Percentiles rank a stretch among this genome's conserved stretches.
Evolutionary conservation across 2,329 filamentous ascomycete species (phyloP).

Genomic region (Pyrenochaeta sp.): DNA sequence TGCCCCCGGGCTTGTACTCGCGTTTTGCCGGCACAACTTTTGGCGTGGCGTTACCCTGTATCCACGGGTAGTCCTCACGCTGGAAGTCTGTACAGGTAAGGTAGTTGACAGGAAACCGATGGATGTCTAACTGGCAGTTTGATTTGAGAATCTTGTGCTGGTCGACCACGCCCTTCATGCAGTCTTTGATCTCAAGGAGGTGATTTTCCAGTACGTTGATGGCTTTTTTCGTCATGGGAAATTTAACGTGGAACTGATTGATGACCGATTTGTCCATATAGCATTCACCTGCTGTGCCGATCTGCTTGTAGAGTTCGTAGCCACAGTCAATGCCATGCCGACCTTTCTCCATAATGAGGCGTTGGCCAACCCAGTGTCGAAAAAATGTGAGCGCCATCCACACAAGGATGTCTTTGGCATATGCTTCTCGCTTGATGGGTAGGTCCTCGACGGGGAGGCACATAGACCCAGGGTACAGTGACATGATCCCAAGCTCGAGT

Average conservation of each 20-base stretch:
- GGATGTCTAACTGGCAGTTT: constrained; percentile 51
- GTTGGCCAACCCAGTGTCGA: constrained; percentile 57
- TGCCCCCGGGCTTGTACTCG: constrained; percentile 34
- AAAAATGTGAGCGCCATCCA: constrained; percentile 61
- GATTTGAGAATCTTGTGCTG: constrained; percentile 50
- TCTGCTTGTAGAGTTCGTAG: constrained; percentile 53
- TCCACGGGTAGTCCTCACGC: constrained; percentile 54
- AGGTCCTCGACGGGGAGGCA: constrained; percentile 32
- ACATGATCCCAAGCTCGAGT: constrained; percentile 35
- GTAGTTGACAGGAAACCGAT: constrained; percentile 50
- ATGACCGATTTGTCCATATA: constrained; percentile 55
- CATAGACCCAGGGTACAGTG: constrained; percentile 38
- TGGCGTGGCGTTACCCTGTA: constrained; percentile 15
- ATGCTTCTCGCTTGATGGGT: constrained; percentile 53
- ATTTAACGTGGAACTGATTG: constrained; percentile 50
- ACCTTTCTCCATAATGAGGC: constrained; percentile 51
- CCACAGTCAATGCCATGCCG: constrained; percentile 55
- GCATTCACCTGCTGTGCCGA: constrained; percentile 51
- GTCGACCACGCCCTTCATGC: constrained; percentile 52
- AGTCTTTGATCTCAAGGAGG: constrained; percentile 53
- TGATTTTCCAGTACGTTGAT: constrained; percentile 53
- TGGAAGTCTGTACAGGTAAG: constrained; percentile 56
- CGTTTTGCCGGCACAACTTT: constrained; percentile 17
- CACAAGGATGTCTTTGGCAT: constrained; percentile 59
- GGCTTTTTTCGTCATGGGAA: constrained; percentile 56